Percentiles rank a stretch among this genome's conserved stretches.
Evolutionary conservation across 2,329 filamentous ascomycete genomes (phyloP).

Genomic region (Blastomyces gilchristii): DNA sequence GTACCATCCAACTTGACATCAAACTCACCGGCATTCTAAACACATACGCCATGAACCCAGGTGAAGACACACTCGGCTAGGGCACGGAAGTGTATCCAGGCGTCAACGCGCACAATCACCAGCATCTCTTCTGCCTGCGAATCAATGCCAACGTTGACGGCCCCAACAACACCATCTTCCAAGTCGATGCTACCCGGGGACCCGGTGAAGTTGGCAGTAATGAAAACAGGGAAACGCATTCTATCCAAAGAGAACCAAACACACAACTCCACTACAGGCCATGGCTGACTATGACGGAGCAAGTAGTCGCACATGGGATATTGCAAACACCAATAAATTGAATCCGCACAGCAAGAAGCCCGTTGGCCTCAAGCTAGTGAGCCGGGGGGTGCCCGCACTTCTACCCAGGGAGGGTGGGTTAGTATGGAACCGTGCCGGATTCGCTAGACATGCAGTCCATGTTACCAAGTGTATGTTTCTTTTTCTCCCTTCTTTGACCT

Average conservation of each 20-base stretch:
- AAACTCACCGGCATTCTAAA: conserved; percentile 88
- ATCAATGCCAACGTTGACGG: conserved; percentile 83
- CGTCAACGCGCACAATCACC: conserved; percentile 91
- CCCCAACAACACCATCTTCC: conserved; percentile 71
- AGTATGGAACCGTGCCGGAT: conserved; percentile 83
- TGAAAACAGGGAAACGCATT: conserved; percentile 83
- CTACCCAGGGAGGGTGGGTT: conserved; percentile 71
- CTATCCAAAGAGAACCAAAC: conserved; percentile 72
- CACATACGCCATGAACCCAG: conserved; percentile 71
- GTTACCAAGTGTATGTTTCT: conserved; percentile 69
- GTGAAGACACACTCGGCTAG: conserved; percentile 76
- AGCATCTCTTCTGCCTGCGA: conserved; percentile 87
- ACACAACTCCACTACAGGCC: conserved; percentile 57
- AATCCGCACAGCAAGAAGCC: conserved; percentile 81
- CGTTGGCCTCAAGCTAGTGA: conserved; percentile 79
- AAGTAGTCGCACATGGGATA: conserved; percentile 80
- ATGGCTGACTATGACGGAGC: conserved; percentile 71
- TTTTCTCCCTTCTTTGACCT: conserved; percentile 5
- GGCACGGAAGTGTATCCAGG: conserved; percentile 84
- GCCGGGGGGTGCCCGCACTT: conserved; percentile 66
- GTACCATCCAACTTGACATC: conserved; percentile 83
- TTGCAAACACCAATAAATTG: conserved; percentile 71
- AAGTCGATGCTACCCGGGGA: conserved; percentile 63
- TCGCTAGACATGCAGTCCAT: conserved; percentile 75
- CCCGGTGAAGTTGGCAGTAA: conserved; percentile 65